Evolutionary conservation across 768 basidiomycete species (phyloP), one percentile per base, ranked within the genome.

Genomic region (Suillus paluster): DNA sequence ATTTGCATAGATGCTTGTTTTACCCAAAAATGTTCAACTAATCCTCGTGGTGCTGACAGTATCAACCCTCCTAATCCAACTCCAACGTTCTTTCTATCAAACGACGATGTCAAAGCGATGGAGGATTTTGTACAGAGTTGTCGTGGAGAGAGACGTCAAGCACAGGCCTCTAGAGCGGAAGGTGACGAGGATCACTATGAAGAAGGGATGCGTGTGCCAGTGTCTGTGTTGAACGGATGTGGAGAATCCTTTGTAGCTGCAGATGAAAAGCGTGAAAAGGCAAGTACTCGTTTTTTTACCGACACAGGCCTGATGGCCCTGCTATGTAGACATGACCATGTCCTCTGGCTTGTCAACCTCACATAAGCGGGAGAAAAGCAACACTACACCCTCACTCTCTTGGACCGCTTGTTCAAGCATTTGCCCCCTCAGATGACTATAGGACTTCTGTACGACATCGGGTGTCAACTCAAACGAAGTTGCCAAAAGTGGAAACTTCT

Each of bases 1-100:
- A 71, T 75, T 14, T 76, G 72, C 48, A 7, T 72, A 4, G 76
- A 78, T 66, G 73, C 72, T 3, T 75, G 71, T 60, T 79, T 79
- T 59, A 73, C 66, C 11, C 77, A 78, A 55, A 75, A 77, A 57
- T 42, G 63, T 12, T 41, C 60, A 8, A 68, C 68, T 4, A 64
- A 67, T 30, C 64, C 64, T 30, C 68, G 68, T 4, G 62, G 67
- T 42, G 64, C 62, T 36, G 54, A 57, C 12, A 56, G 62, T 27
- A 58, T 58, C 3, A 42, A 64, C 19, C 44, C 55, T 7, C 64
- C 61, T 1, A 67, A 71, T 42, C 66, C 71, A 1, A 64, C 67
- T 17, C 33, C 42, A 25, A 27, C 38, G 1, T 57, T 69, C 6
- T 76, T 73, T 54, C 30, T 76, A 0, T 45, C 69, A 1, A 55